These are phyloP conservation scores for Moniliophthora roreri DNA, from an alignment of 1,284 basidiomycete species.

Conservation along the genomic window DNA sequence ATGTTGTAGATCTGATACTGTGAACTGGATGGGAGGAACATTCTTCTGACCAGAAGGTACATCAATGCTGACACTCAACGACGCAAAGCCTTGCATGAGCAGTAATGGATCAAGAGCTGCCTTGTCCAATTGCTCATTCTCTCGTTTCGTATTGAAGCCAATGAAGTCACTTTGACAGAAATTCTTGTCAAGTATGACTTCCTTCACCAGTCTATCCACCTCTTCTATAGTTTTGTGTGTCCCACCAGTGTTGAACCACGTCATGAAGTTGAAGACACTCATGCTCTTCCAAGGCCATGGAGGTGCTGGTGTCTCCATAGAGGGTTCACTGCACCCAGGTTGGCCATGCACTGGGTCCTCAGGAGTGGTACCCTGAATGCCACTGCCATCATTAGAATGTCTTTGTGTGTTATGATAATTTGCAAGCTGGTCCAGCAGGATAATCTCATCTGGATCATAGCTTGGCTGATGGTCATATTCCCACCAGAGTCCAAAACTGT, in stretches of 20 bases:
- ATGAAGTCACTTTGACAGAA: constrained; percentile 16
- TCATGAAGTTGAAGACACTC: constrained; percentile 7
- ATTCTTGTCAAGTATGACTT: constrained; percentile 13
- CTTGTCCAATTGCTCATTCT: background rate
- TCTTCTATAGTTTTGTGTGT: background rate
- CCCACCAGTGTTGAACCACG: constrained; percentile 3
- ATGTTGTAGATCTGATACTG: constrained; percentile 27
- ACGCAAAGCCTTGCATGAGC: background rate
- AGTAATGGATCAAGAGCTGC: background rate
- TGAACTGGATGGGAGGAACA: constrained; percentile 11
- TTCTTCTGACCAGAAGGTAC: background rate
- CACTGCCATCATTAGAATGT: no score
- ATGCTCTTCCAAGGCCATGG: background rate
- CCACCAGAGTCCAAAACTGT: no score
- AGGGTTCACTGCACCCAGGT: no score
- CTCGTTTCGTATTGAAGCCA: constrained; percentile 2
- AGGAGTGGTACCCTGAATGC: no score
- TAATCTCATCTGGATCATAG: no score
- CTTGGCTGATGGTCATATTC: no score
- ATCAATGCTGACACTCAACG: constrained; percentile 1
- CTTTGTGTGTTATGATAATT: no score
- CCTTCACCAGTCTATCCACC: constrained; percentile 6
- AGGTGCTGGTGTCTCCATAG: no score
- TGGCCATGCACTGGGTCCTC: no score
- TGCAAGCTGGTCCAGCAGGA: no score